Base-by-base conservation (phyloP, 331 rosid species). In the Rosa hybrid region DNA sequence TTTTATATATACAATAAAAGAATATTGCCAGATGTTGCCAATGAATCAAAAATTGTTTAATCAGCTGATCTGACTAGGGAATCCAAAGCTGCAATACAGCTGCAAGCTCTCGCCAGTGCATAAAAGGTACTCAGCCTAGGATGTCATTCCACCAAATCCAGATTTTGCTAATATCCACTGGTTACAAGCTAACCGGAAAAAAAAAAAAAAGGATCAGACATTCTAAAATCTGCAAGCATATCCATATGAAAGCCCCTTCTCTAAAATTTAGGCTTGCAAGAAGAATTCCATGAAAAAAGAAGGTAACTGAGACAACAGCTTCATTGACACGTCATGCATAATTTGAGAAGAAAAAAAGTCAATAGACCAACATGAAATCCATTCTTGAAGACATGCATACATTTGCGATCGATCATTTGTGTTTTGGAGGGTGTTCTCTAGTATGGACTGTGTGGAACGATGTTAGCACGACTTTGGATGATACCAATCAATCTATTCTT, bases 181-280 rank as follows among this genome's bases (percentile, higher is more conserved):
- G 80, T 34, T 64, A 14, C 72, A 8, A 68, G 25, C 85, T 53
- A 81, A 50, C 82, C 72, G 80, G 1, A 7, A 12, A 53, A 78
- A 77, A 34, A 46, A 34, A 34, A 34, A 34, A 34, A 2, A 34
- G 38, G 38, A 34, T 34, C 38, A 34, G 38, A 34, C 38, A 34
- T 34, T 34, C 38, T 34, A 34, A 34, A 34, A 34, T 34, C 38
- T 34, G 38, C 38, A 34, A 34, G 3, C 38, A 34, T 34, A 4
- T 34, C 38, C 38, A 34, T 34, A 34, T 34, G 38, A 34, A 34
- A 34, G 38, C 5, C 30, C 25, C 7, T 3, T 5, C 44, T 49
- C 46, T 63, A 6, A 11, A 76, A 3, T 34, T 14, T 9, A 10
- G 72, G 12, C 46, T 51, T 30, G 27, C 8, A 10, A 68, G 1